Evolutionary conservation across 2,329 filamentous ascomycete genomes (phyloP).

Genomic region (Aspergillus sp.): DNA sequence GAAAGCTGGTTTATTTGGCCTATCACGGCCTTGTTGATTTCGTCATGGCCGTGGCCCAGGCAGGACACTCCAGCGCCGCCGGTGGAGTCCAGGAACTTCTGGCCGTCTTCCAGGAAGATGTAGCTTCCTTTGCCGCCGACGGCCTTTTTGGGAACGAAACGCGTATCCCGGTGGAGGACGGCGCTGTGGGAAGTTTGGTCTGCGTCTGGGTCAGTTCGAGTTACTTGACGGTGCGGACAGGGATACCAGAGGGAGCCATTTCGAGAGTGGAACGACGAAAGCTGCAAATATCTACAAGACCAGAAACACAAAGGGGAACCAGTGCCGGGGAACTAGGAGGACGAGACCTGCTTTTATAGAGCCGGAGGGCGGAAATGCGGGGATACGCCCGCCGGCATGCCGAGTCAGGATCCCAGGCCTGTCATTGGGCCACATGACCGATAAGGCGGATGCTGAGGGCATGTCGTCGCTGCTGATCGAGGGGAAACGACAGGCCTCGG

Average conservation of each 20-base stretch:
- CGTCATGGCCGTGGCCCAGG: constrained; percentile 56
- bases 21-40: constrained; percentile 52
- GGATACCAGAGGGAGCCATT: no score
- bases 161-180: constrained; percentile 46
- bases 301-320: neutral
- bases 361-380: neutral
- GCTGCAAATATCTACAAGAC: neutral
- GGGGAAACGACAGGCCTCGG: no score
- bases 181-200: constrained; percentile 11
- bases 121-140: constrained; percentile 43
- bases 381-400: neutral
- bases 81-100: constrained; percentile 60
- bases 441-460: no score
- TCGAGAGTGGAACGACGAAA: neutral
- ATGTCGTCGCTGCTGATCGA: no score
- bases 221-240: neutral
- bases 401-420: neutral
- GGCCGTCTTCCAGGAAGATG: constrained; percentile 46
- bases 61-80: constrained; percentile 64
- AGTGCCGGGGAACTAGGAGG: no score
- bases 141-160: constrained; percentile 38
- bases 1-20: constrained; percentile 50
- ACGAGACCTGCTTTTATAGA: neutral
- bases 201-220: neutral
- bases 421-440: neutral